Conservation (phyloP, 1,284 basidiomycete genomes). For the Clitocybe nebularis region DNA sequence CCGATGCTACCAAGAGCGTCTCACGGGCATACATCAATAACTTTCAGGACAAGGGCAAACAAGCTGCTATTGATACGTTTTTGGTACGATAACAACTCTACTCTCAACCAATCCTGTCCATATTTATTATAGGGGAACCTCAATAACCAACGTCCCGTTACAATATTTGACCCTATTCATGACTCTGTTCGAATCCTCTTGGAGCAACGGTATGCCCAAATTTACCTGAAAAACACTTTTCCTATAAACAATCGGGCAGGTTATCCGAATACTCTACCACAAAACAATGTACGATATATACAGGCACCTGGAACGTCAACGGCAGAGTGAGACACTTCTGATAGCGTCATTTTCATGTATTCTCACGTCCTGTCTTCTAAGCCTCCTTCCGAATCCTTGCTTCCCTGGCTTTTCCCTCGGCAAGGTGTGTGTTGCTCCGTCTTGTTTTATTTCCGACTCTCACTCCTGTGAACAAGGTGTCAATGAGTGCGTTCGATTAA, state of each 20-base stretch:
- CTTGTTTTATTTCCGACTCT: slow-evolving; percentile 10
- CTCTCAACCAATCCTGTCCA: slow-evolving; percentile 1
- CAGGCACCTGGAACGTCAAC: slow-evolving; percentile 96
- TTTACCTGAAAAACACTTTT: too few relatives aligned
- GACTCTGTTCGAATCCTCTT: slow-evolving; percentile 78
- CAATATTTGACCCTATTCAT: slow-evolving; percentile 92
- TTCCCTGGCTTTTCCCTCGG: slow-evolving; percentile 89
- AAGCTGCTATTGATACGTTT: slow-evolving; percentile 93
- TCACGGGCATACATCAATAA: slow-evolving; percentile 96
- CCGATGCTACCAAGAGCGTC: slow-evolving; percentile 96
- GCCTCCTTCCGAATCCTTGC: slow-evolving; percentile 77
- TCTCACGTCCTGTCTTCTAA: slow-evolving; percentile 8
- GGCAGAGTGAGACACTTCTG: slow-evolving; percentile 57
- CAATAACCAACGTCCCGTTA: slow-evolving; percentile 82
- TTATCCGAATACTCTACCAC: slow-evolving; percentile 83
- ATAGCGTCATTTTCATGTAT: slow-evolving; percentile 5
- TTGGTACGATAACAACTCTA: slow-evolving; percentile 51
- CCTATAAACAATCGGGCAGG: too few relatives aligned
- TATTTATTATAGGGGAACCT: slow-evolving; percentile 73
- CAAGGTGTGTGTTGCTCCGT: slow-evolving; percentile 58
- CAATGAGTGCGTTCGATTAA: slow-evolving; percentile 49
- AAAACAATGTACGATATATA: slow-evolving; percentile 71
- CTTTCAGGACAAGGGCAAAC: slow-evolving; percentile 95
- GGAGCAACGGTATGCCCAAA: slow-evolving; percentile 50
- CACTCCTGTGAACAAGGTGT: slow-evolving; percentile 32